phyloP scores from a whole-genome alignment of 2,329 filamentous ascomycete species.

The Phoma sp. region DNA sequence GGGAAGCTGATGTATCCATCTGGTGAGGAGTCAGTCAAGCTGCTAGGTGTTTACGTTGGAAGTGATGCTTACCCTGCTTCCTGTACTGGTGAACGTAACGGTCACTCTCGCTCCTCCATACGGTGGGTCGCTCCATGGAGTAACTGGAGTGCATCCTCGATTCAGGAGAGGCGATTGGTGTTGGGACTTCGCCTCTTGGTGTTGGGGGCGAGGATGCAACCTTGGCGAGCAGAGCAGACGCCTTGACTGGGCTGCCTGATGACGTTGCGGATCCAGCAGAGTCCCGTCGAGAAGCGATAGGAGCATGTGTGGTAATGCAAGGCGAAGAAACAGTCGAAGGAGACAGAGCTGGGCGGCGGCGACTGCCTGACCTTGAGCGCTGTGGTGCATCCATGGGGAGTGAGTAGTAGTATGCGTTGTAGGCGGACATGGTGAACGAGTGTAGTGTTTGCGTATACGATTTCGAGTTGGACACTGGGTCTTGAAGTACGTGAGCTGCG shows the following conservation, averaged over 20 bases:
- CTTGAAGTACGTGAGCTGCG: constrained; percentile 22
- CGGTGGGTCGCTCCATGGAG: constrained; percentile 37
- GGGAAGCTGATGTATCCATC: constrained; percentile 75
- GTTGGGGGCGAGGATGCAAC: constrained; percentile 52
- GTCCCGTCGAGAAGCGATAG: constrained; percentile 49
- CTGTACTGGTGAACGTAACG: constrained; percentile 46
- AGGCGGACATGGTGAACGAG: constrained; percentile 41
- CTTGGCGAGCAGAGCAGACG: constrained; percentile 51
- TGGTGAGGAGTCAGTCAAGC: constrained; percentile 24
- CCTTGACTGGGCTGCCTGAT: constrained; percentile 50
- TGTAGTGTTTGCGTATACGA: constrained; percentile 21
- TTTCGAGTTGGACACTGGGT: constrained; percentile 22
- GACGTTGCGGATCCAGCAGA: constrained; percentile 37
- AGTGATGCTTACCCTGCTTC: constrained; percentile 44
- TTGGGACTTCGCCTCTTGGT: constrained; percentile 44
- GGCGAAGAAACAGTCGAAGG: constrained; percentile 54
- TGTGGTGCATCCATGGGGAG: constrained; percentile 45
- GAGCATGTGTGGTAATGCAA: constrained; percentile 50
- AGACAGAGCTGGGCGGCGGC: constrained; percentile 53
- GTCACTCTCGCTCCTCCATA: constrained; percentile 47
- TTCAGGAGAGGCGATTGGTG: constrained; percentile 38
- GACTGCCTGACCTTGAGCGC: constrained; percentile 44
- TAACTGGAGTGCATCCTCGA: constrained; percentile 36
- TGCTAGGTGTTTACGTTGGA: neutral
- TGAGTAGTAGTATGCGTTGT: constrained; percentile 47